Base-by-base conservation (phyloP, 257 asterid genomes). In the Solanum etuberosum region DNA sequence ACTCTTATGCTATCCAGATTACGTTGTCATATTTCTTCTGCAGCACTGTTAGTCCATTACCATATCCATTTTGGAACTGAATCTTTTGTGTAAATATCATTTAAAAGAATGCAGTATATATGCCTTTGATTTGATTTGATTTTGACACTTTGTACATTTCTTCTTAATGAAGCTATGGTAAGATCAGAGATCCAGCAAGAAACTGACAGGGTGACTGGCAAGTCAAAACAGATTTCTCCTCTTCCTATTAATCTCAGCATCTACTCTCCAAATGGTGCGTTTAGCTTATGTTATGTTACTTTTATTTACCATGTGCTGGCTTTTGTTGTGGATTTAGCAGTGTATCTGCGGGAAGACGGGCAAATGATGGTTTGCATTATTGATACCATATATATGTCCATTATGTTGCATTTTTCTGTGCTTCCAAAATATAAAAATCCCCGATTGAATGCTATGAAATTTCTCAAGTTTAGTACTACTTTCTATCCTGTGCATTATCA, bases 211-310 rank as follows among this genome's bases (percentile, higher is more conserved):
- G 88, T 89, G 9, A 90, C 91, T 74, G 92, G 93, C 80, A 90
- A 82, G 89, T 27, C 86, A 57, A 91, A 85, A 82, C 90, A 89
- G 59, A 92, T 92, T 63, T 92, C 92, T 76, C 59, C 94, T 3
- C 88, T 88, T 65, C 94, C 94, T 57, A 91, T 91, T 59, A 89
- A 90, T 83, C 93, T 91, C 84, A 91, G 91, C 85, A 91, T 91
- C 86, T 90, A 91, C 89, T 91, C 93, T 43, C 87, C 90, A 57
- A 88, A 90, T 85, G 93, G 93, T 91, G 46, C 6, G 89, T 25
- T 4, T 43, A 78, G 27, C 9, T 43, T 78, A 78, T 43, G 35
- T n/a, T 76, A 76, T n/a, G 37, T 80, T 43, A 48, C 85, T 10
- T 67, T 43, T 48, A 48, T 81, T 81, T 81, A 48, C 85, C 7